Conservation (phyloP, 495 filamentous ascomycete species). For the Viridothelium virens region DNA sequence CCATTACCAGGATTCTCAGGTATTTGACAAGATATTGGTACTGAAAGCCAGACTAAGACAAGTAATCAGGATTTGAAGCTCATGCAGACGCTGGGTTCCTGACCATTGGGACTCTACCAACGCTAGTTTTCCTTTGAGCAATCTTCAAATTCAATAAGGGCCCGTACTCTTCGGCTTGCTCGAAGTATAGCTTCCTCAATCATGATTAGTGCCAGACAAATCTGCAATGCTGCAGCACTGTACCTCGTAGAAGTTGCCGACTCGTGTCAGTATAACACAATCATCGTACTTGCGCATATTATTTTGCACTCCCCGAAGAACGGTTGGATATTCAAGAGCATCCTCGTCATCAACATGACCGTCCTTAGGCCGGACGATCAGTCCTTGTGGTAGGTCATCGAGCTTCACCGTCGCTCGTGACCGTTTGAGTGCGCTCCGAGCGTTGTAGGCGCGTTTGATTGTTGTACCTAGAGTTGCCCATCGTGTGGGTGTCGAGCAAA, state of each 20-base stretch:
- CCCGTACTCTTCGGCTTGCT: slow-evolving; percentile 81
- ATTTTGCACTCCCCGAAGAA: slow-evolving; percentile 78
- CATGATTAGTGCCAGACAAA: slow-evolving; percentile 10
- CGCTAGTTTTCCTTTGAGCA: slow-evolving; percentile 65
- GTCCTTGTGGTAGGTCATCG: slow-evolving; percentile 24
- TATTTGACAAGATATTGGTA: slow-evolving; percentile 85
- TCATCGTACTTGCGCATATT: slow-evolving; percentile 87
- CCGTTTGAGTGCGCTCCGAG: neutral
- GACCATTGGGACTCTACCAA: slow-evolving; percentile 74
- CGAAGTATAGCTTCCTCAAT: slow-evolving; percentile 66
- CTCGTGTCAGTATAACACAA: slow-evolving; percentile 80
- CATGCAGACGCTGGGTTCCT: slow-evolving; percentile 1
- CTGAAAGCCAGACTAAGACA: slow-evolving; percentile 72
- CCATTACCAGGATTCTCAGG: slow-evolving; percentile 85
- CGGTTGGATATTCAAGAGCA: slow-evolving; percentile 67
- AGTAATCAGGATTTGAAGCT: neutral
- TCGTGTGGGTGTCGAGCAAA: neutral
- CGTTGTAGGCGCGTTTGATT: neutral
- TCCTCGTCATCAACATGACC: slow-evolving; percentile 34
- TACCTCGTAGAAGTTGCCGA: slow-evolving; percentile 91
- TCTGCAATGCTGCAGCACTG: neutral
- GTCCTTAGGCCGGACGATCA: neutral
- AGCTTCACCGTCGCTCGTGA: slow-evolving; percentile 16
- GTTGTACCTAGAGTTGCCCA: neutral
- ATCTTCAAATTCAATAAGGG: slow-evolving; percentile 84